Base-by-base conservation (phyloP, 1,139 yeast genomes). In the Pichia sp. region DNA sequence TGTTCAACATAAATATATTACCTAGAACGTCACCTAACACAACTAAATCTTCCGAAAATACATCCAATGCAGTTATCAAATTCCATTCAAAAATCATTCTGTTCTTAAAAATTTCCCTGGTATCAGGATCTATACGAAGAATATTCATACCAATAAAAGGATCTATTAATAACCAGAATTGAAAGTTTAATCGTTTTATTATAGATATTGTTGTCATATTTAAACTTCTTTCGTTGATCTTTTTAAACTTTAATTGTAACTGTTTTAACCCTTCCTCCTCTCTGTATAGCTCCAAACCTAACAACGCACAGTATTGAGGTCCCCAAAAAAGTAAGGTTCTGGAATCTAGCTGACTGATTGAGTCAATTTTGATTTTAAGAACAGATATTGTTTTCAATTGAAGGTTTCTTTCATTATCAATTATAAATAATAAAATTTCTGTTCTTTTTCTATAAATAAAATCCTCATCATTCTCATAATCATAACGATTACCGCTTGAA, bases 1-100 rank as follows among this genome's bases (percentile, higher is more conserved):
- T 23, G 24, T 43, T 42, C 3, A 43, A 6, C n/a, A 43, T 12
- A 10, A 46, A 35, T 5, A 46, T 11, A 32, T 46, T 46, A 6
- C 49, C 49, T 5, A 46, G 22, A 10, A 36, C 3, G 26, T 46
- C 49, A 30, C 49, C 49, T 25, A 36, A 23, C 1, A 43, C 25
- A 16, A 46, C 11, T 23, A 41, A 30, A 37, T 46, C 47, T 24
- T 40, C 40, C 10, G 45, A 43, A 31, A 34, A 43, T 3, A 43
- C 42, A 16, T 43, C 45, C 9, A 43, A 11, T 24, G 45, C 32
- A 10, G 43, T 32, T 11, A 46, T 46, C 27, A 43, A 32, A 26
- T 35, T 40, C 45, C 47, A 46, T 23, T 32, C 28, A 24, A 43
- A 40, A 11, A 41, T 2, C 11, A 27, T 11, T 12, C 36, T 23